Evolutionary conservation across 2,329 filamentous ascomycete genomes (phyloP), one percentile per base, ranked within the genome.

Genomic region (Microdochium bolleyi): DNA sequence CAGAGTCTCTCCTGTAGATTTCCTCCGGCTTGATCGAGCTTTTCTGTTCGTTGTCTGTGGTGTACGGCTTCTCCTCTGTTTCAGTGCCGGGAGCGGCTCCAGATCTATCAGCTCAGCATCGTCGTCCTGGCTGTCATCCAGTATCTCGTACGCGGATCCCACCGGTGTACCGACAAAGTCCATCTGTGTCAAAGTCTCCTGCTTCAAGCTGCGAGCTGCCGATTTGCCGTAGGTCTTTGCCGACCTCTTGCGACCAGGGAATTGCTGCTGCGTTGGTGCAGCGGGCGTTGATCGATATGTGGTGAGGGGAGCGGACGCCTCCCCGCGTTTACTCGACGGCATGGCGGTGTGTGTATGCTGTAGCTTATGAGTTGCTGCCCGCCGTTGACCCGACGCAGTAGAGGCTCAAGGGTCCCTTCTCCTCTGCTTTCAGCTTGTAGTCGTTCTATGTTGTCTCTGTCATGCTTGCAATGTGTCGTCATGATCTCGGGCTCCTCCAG

Each of bases 1-100:
- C 24, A 61, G 30, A 48, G 59, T 59, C 25, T 67, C 64, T 16
- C 63, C 64, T 9, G 58, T 56, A 38, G 65, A 67, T 53, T 58
- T 64, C 41, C 65, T 60, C 46, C 64, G 58, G 48, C 49, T 58
- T 27, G 14, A 57, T 14, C 58, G 57, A 16, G 48, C 51, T 27
- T 58, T 58, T 51, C 57, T 53, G 50, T 56, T 57, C n/a, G 54
- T 11, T 27, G 55, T 55, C 11, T 32, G 30, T 49, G 51, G 48
- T 52, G 55, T 34, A n/a, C 48, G 48, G 24, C 49, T 50, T 53
- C 22, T 32, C 13, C 50, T 27, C 57, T 52, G 22, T 22, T 11
- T 16, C 9, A 22, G 41, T 5, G 19, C 16, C 21, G 41, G 41
- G 16, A 46, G 41, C 21, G n/a, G 41, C 41, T 46, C 41, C 16